Conservation (phyloP, 768 basidiomycete species). For the Lactarius trivialis region DNA sequence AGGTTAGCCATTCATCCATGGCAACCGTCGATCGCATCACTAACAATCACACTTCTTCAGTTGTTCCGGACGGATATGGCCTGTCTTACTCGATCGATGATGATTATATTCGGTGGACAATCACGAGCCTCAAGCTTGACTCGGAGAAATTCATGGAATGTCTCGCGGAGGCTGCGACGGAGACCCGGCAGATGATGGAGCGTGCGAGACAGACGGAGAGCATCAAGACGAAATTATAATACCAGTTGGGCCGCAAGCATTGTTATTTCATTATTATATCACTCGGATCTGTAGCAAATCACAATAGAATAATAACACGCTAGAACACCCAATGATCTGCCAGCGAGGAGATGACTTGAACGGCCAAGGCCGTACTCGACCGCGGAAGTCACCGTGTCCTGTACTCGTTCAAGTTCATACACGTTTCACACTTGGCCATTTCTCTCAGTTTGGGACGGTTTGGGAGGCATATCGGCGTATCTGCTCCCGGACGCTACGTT, state of each 20-base stretch:
- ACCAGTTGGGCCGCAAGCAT: neutral
- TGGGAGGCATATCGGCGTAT: too few relatives aligned
- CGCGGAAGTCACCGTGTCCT: neutral
- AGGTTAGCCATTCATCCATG: constrained; percentile 42
- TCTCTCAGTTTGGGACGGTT: too few relatives aligned
- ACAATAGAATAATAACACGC: neutral
- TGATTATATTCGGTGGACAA: constrained; percentile 81
- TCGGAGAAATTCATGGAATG: constrained; percentile 58
- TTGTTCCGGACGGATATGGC: constrained; percentile 89
- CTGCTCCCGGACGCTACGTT: too few relatives aligned
- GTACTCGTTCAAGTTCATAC: too few relatives aligned
- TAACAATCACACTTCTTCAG: constrained; percentile 33
- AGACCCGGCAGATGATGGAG: constrained; percentile 71
- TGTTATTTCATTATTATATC: neutral
- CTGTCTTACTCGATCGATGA: constrained; percentile 86
- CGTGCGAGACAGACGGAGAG: constrained; percentile 32
- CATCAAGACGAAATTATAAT: constrained; percentile 3
- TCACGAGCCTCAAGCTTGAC: constrained; percentile 62
- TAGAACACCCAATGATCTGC: neutral
- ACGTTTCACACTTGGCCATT: too few relatives aligned
- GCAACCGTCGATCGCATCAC: neutral
- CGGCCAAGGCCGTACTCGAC: neutral
- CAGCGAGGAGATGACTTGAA: neutral
- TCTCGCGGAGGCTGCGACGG: constrained; percentile 74
- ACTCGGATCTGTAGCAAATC: neutral